Conservation (phyloP, 805 yeast species). For the Saturnispora ahearnii region DNA sequence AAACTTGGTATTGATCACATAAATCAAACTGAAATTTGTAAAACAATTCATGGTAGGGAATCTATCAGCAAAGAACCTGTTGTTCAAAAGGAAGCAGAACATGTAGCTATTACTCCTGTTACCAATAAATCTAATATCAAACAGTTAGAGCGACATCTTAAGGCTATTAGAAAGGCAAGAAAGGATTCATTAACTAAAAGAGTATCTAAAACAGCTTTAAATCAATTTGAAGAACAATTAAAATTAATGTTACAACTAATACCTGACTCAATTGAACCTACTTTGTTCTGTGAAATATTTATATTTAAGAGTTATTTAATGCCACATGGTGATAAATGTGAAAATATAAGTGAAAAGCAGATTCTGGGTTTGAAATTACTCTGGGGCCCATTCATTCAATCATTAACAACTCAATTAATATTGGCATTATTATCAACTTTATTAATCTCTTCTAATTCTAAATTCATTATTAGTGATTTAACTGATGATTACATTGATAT, state of each 20-base stretch:
- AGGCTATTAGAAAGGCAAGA: conserved; percentile 42
- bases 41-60: not conserved
- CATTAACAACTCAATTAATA: conserved; percentile 14
- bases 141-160: conserved; percentile 30
- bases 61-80: not conserved
- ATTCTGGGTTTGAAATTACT: conserved; percentile 22
- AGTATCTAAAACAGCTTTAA: conserved; percentile 36
- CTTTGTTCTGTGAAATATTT: conserved; percentile 22
- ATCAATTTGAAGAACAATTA: conserved; percentile 22
- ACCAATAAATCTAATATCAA: not conserved
- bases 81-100: not conserved
- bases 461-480: conserved; percentile 4
- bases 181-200: conserved; percentile 30
- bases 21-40: not conserved
- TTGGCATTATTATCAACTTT: conserved; percentile 15
- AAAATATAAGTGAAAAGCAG: conserved; percentile 19
- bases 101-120: too few species aligned
- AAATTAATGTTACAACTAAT: not conserved
- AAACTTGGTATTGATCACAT: not conserved
- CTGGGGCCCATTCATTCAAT: conserved; percentile 24
- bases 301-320: conserved; percentile 28
- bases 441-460: conserved; percentile 9
- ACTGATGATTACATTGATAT: conserved; percentile 2
- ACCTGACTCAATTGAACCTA: not conserved
- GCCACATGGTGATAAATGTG: conserved; percentile 15